A percentile compares a stretch with the other conserved stretches of the same genome.
phyloP scores from a whole-genome alignment of 768 basidiomycete genomes.

The Bullera alba region DNA sequence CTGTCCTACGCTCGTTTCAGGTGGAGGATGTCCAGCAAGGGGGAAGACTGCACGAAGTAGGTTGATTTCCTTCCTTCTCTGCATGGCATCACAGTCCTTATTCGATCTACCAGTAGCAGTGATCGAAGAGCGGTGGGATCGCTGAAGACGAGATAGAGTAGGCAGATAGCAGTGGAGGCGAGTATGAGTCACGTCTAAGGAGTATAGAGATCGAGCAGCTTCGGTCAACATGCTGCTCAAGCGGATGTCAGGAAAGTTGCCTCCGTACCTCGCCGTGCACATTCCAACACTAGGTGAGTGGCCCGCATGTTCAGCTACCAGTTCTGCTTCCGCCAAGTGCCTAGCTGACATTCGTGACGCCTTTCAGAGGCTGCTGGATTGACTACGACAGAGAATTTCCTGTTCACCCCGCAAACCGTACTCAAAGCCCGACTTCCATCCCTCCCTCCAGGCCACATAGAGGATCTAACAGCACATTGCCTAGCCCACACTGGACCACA shows the following conservation, averaged over 20 bases:
- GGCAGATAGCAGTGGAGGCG: too few relatives aligned
- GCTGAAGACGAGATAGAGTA: too few relatives aligned
- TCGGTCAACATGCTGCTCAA: slow-evolving; percentile 39
- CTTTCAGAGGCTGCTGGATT: slow-evolving; percentile 24
- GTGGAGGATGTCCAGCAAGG: too few relatives aligned
- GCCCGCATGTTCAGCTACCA: neutral
- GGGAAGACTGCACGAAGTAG: too few relatives aligned
- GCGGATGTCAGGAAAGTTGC: slow-evolving; percentile 13
- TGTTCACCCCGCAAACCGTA: slow-evolving; percentile 19
- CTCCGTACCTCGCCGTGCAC: slow-evolving; percentile 13
- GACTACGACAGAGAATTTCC: slow-evolving; percentile 33
- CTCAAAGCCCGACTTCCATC: slow-evolving; percentile 12
- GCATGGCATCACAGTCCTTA: too few relatives aligned
- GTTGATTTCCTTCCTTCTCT: too few relatives aligned
- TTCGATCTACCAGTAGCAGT: too few relatives aligned
- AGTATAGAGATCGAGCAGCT: too few relatives aligned
- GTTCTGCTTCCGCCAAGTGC: neutral
- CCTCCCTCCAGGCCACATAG: slow-evolving; percentile 6
- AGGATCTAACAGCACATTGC: slow-evolving; percentile 15
- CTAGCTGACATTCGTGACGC: slow-evolving; percentile 1
- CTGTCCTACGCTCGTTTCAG: too few relatives aligned
- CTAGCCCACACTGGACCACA: slow-evolving; percentile 12
- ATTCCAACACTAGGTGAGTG: slow-evolving; percentile 25
- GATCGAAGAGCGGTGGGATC: too few relatives aligned
- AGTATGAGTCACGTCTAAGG: too few relatives aligned